Evolutionary conservation across 1,284 basidiomycete genomes (phyloP).

Genomic region (Ustilago curta): DNA sequence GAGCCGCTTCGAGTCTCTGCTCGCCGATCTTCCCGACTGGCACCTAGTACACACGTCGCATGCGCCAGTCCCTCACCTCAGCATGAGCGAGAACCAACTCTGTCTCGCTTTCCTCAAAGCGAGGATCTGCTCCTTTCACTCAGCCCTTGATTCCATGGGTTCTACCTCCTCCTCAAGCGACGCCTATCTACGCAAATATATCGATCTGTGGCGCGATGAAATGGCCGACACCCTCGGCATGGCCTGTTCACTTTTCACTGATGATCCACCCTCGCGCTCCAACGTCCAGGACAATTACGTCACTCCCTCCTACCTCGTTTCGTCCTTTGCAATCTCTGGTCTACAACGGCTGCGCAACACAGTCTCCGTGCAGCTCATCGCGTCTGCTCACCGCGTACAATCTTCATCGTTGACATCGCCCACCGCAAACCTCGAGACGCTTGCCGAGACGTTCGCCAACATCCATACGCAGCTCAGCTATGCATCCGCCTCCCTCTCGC

Average conservation of each 20-base stretch:
- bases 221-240: constrained; percentile 91
- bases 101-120: constrained; percentile 78
- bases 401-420: not conserved
- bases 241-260: constrained; percentile 88
- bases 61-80: constrained; percentile 14
- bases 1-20: constrained; percentile 68
- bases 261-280: constrained; percentile 70
- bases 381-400: not conserved
- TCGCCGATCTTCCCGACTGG: constrained; percentile 22
- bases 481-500: constrained; percentile 30
- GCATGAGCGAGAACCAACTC: constrained; percentile 76
- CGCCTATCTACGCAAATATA: constrained; percentile 74
- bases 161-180: constrained; percentile 30
- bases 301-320: constrained; percentile 36
- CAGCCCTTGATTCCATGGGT: constrained; percentile 69
- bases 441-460: constrained; percentile 29
- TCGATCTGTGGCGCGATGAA: constrained; percentile 90
- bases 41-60: not conserved
- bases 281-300: not conserved
- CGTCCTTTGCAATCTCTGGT: constrained; percentile 34
- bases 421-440: constrained; percentile 14
- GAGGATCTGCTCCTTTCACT: constrained; percentile 74
- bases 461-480: constrained; percentile 50
- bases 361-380: constrained; percentile 19
- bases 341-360: constrained; percentile 23